Evolutionary conservation across 192 early-diverging fungal genomes (phyloP).

Genomic region (Pecoramyces ruminantium): DNA sequence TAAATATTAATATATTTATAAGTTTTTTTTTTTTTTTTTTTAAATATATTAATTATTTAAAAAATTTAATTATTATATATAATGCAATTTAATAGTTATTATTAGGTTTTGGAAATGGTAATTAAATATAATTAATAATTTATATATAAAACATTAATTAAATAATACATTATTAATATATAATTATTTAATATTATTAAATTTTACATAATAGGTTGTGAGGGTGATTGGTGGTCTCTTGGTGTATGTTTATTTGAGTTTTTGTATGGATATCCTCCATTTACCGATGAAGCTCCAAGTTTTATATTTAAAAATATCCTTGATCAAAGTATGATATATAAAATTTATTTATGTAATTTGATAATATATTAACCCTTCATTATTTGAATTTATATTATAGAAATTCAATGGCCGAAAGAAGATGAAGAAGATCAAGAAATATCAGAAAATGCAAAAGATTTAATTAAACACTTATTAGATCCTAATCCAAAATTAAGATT

Average conservation of each 20-base stretch:
- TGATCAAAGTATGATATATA: slow-evolving; percentile 20
- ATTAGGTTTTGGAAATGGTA: not conserved
- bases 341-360: no score
- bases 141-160: no score
- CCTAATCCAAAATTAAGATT: slow-evolving; percentile 51
- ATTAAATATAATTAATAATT: not conserved
- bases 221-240: slow-evolving; percentile 93
- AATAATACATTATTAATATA: no score
- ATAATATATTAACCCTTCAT: no score
- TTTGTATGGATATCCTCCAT: slow-evolving; percentile 74
- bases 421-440: slow-evolving; percentile 26
- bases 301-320: slow-evolving; percentile 80
- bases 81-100: not conserved
- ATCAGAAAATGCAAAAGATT: slow-evolving; percentile 41
- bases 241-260: slow-evolving; percentile 87
- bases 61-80: no score
- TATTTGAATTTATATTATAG: no score
- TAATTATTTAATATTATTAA: not conserved
- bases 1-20: no score
- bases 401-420: slow-evolving; percentile 32
- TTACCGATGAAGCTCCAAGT: slow-evolving; percentile 71
- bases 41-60: no score
- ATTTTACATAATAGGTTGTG: slow-evolving; percentile 7
- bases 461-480: slow-evolving; percentile 57
- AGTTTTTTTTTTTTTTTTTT: no score